Evolutionary conservation across 495 filamentous ascomycete genomes (phyloP), one percentile per base, ranked within the genome.

Genomic region (Penicillium malachiteum): DNA sequence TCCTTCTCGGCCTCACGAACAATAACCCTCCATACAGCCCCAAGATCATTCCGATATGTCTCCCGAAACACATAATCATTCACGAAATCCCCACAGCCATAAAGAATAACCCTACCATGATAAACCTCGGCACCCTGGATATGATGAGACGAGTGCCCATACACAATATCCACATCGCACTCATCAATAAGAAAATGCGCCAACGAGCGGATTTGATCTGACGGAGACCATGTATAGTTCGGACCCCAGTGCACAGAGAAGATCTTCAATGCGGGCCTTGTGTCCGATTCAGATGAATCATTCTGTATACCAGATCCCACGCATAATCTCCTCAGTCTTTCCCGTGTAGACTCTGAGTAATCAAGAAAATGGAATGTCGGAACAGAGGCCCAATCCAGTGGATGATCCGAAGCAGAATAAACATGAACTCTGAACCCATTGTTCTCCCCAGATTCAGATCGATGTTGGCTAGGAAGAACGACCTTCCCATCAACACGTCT

Each of bases 71-170:
- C 64, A 65, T 76, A 77, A 62, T 78, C 74, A 62, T 77, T 72
- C 34, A 77, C 72, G 55, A 76, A 77, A 57, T 77, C 72, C 1
- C 74, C 75, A 55, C 74, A 77, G 0, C 75, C 74, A 33, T 77
- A 77, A 3, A 77, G 69, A 35, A 78, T 69, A 9, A 77, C 13
- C 46, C 64, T 69, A 0, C 72, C 68, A 1, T 48, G 62, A 43
- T 73, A 73, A 13, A 58, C 50, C 55, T 77, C 74, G 8, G 75
- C 73, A 0, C 75, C 75, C 58, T 78, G 75, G 0, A 74, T 52
- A 67, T 78, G 75, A 59, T 78, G 75, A 18, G 68, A 67, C 18
- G 74, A 77, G 48, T 76, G 72, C 0, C 74, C 75, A 50, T 78
- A 74, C 16, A 78, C 62, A 33, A 78, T 71, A 58, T 77, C 75